Conservation (phyloP, 2,329 filamentous ascomycete genomes). For the Penicillium sp. region DNA sequence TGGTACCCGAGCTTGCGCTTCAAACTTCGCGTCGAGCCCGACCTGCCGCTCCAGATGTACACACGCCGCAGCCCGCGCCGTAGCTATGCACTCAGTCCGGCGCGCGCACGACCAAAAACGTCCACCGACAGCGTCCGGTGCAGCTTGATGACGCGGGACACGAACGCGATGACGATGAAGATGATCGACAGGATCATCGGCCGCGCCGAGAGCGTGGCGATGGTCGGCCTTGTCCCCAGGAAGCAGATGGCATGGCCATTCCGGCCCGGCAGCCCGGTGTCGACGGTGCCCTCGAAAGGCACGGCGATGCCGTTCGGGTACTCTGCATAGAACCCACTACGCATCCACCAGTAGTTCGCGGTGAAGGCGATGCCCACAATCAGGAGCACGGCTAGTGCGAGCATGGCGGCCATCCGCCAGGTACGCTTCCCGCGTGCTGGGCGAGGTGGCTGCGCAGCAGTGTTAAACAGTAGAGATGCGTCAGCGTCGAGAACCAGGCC, state of each 20-base stretch:
- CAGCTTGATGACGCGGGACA: constrained; percentile 3
- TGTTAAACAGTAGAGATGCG: constrained; percentile 11
- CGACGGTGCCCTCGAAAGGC: background rate
- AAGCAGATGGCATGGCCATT: constrained; percentile 4
- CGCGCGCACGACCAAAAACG: background rate
- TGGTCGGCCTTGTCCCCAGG: background rate
- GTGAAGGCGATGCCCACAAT: constrained; percentile 5
- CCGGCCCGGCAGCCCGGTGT: background rate
- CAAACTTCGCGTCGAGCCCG: background rate
- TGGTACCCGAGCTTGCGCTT: background rate
- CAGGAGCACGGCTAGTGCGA: background rate
- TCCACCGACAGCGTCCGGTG: constrained; percentile 4
- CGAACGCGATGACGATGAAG: constrained; percentile 2
- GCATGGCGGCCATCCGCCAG: constrained; percentile 5
- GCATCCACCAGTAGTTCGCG: constrained; percentile 3
- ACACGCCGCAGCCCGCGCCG: constrained; percentile 1
- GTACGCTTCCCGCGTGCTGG: background rate
- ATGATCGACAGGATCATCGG: constrained; percentile 4
- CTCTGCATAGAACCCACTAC: background rate
- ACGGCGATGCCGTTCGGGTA: background rate
- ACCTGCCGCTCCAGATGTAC: background rate
- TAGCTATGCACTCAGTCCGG: background rate
- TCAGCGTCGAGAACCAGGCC: constrained; percentile 12
- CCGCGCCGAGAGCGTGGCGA: background rate
- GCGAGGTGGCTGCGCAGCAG: constrained; percentile 6